Evolutionary conservation across 148 eudicot species (phyloP).

Genomic region (Silene latifolia): DNA sequence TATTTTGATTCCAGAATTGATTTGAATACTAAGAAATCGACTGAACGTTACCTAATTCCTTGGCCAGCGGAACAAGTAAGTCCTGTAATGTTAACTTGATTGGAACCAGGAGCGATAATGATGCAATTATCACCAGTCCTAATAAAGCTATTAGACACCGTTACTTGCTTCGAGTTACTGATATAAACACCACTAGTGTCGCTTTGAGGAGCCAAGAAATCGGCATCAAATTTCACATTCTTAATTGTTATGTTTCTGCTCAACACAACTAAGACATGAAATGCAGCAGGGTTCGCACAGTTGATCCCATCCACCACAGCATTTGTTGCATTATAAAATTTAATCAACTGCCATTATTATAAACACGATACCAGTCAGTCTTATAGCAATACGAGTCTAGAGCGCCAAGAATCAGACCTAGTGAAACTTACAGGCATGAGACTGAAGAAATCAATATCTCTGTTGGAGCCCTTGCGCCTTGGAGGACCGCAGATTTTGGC

Average conservation of each 20-base stretch:
- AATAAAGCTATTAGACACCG: slow-evolving; percentile 28
- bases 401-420: too few species aligned
- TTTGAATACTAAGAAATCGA: too few species aligned
- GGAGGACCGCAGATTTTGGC: background rate
- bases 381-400: too few species aligned
- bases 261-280: slow-evolving; percentile 35
- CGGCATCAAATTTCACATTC: slow-evolving; percentile 40
- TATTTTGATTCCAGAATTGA: too few species aligned
- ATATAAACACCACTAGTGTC: slow-evolving; percentile 51
- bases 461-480: background rate
- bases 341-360: slow-evolving; percentile 33
- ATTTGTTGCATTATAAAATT: slow-evolving; percentile 22
- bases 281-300: slow-evolving; percentile 39
- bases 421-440: slow-evolving; percentile 25
- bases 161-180: slow-evolving; percentile 30
- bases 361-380: background rate
- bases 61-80: slow-evolving; percentile 58
- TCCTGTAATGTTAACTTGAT: slow-evolving; percentile 20
- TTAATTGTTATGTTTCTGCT: slow-evolving; percentile 28
- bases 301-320: slow-evolving; percentile 27
- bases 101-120: slow-evolving; percentile 47
- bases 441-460: slow-evolving; percentile 4
- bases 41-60: slow-evolving; percentile 47
- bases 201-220: slow-evolving; percentile 41
- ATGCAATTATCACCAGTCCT: slow-evolving; percentile 61